A percentile compares a stretch with the other conserved stretches of the same genome.
Conservation (phyloP, 768 basidiomycete species). For the Hygrocybe punicea region DNA sequence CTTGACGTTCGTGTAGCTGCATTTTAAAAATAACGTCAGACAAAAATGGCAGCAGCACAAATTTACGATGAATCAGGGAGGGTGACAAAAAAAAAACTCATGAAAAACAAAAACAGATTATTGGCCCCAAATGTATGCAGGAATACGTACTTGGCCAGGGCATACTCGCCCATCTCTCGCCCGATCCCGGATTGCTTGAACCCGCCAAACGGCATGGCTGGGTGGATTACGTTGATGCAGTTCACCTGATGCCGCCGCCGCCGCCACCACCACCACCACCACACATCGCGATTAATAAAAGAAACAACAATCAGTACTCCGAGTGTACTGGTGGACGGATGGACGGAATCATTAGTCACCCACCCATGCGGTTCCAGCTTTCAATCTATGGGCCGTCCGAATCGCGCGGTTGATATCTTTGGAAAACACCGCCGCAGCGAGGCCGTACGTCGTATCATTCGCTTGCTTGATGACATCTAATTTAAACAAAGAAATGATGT, state of each 20-base stretch:
- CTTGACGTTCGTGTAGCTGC: neutral
- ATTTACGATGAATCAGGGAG: too few species aligned
- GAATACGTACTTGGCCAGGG: slow-evolving; percentile 52
- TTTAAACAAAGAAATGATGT: slow-evolving; percentile 21
- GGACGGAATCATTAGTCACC: slow-evolving; percentile 3
- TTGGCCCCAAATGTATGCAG: too few species aligned
- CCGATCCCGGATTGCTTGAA: slow-evolving; percentile 84
- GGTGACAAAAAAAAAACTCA: too few species aligned
- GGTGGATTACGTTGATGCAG: slow-evolving; percentile 47
- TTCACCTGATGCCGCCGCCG: slow-evolving; percentile 40
- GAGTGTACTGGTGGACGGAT: too few species aligned
- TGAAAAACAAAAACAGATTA: too few species aligned
- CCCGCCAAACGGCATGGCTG: slow-evolving; percentile 75
- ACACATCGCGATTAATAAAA: too few species aligned
- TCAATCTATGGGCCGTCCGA: slow-evolving; percentile 64
- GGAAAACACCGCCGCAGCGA: slow-evolving; percentile 85
- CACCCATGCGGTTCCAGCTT: slow-evolving; percentile 81
- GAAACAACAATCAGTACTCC: too few species aligned
- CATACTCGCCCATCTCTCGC: slow-evolving; percentile 77
- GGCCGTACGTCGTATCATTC: slow-evolving; percentile 85
- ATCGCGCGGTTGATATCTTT: slow-evolving; percentile 73
- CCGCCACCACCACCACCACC: too few species aligned
- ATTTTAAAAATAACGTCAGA: too few species aligned
- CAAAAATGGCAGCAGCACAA: slow-evolving; percentile 63
- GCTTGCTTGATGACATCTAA: slow-evolving; percentile 66